Evolutionary conservation across 2,329 filamentous ascomycete genomes (phyloP), one percentile per base, ranked within the genome.

Genomic region (Aureobasidium pullulans): DNA sequence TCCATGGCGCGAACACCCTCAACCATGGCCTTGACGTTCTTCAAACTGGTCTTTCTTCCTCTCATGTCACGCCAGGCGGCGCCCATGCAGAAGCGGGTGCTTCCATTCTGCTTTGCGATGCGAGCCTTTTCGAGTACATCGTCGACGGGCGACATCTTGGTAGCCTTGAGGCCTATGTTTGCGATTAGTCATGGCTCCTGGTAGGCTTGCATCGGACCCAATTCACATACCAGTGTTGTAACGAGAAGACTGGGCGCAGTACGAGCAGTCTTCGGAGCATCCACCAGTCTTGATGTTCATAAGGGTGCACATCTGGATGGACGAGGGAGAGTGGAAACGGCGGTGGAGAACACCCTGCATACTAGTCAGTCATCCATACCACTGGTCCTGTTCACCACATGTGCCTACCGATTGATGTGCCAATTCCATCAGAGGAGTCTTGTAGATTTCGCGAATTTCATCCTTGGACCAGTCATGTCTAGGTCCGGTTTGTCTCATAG

Each of bases 261-360:
- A 96, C 28, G 87, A 90, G 76, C 91, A 96, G 74, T 96, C 91
- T 73, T 96, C 91, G 66, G 84, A 90, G 75, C 91, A 96, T 49
- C 91, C 91, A 58, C 91, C 91, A 8, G 90, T 95, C 72, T 96
- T 96, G 79, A 96, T 96, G 79, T 95, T 96, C 89, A 96, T 95
- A 61, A 96, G 80, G 0, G 91, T 96, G 77, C 91, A 96, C 75
- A 96, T 87, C 74, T 96, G 91, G 63, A 96, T 89, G 31, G 89
- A 86, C 48, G 85, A 80, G 6, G 91, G 89, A 69, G 89, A 83
- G 75, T 96, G 91, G 77, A 95, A 95, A 66, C 87, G 86, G 47
- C 90, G 86, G 74, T 96, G 91, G 60, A 96, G 77, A 37, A 81
- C 82, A 64, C 84, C 85, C 90, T 94, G 19, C 23, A 42, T 6